Conservation (phyloP, 345 rosid species). For the Arabis alpina region DNA sequence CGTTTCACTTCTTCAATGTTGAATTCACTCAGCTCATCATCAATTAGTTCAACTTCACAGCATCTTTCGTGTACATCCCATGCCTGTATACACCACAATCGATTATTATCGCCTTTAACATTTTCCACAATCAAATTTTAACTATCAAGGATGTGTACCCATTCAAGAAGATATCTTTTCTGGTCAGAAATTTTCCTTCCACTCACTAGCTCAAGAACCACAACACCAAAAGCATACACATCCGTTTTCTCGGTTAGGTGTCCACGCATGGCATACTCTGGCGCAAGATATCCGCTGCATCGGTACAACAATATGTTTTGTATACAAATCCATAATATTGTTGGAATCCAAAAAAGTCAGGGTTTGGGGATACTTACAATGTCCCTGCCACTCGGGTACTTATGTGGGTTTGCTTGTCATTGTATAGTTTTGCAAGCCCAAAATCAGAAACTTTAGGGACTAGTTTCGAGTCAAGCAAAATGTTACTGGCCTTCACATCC, state of each 20-base stretch:
- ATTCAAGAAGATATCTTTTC: slow-evolving; percentile 61
- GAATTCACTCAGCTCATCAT: slow-evolving; percentile 45
- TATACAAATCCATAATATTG: slow-evolving; percentile 26
- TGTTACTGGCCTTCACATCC: slow-evolving; percentile 70
- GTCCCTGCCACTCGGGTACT: slow-evolving; percentile 57
- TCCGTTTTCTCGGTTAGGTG: slow-evolving; percentile 64
- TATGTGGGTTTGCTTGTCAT: slow-evolving; percentile 51
- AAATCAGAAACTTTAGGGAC: slow-evolving; percentile 54
- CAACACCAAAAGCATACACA: slow-evolving; percentile 58
- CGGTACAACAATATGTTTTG: slow-evolving; percentile 33
- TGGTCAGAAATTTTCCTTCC: slow-evolving; percentile 49
- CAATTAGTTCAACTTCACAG: slow-evolving; percentile 50
- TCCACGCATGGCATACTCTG: slow-evolving; percentile 72
- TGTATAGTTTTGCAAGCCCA: slow-evolving; percentile 51
- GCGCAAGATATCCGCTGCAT: slow-evolving; percentile 62
- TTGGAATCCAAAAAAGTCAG: slow-evolving; percentile 13
- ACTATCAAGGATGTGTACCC: slow-evolving; percentile 45
- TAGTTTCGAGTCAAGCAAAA: slow-evolving; percentile 54
- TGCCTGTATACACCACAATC: slow-evolving; percentile 44
- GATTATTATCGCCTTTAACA: too few species aligned
- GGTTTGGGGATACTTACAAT: slow-evolving; percentile 30
- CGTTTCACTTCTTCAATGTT: slow-evolving; percentile 56
- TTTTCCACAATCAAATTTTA: not conserved
- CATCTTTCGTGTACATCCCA: slow-evolving; percentile 60
- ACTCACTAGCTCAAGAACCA: slow-evolving; percentile 50